Base-by-base conservation (phyloP, 2,329 filamentous ascomycete genomes). In the Lasiodiplodia theobromae region DNA sequence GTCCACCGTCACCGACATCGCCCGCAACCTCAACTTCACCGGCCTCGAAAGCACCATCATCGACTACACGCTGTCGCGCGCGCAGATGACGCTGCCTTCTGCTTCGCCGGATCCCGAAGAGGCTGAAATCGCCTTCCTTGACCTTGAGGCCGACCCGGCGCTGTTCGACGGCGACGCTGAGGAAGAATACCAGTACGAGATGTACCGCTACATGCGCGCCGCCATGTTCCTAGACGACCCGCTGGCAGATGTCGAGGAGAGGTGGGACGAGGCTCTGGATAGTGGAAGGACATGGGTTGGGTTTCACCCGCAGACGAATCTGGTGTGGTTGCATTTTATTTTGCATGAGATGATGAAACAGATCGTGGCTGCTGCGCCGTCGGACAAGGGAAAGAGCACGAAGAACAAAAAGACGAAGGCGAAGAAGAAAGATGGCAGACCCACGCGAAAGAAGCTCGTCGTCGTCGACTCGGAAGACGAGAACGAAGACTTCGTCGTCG, bases 1-100 rank as follows among this genome's bases (percentile, higher is more conserved):
- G n/a, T 62, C 74, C 18, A 72, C 73, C 0, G 57, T 74, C 23
- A 72, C 74, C 0, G n/a, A 73, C 75, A 21, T 76, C 77, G 34
- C 72, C 16, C 74, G 75, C 25, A 84, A 82, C 52, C 75, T 89
- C 28, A 83, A 84, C 2, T 82, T 87, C 68, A 87, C 86, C 16
- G 81, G 82, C 1, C 77, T 90, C 4, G 86, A 89, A 71, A 87
- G 87, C 1, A 90, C 89, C 0, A 84, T 91, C 28, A 91, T 91
- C 71, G 89, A 91, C 75, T 91, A 91, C 76, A 90, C 89, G 1
- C 83, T 91, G 44, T 90, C 88, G 1, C 85, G 89, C n/a, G 87
- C 87, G 2, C 82, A 84, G 28, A 79, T 89, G 70, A 68, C 68
- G 23, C 58, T 69, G 25, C 52, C 70, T n/a, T 44, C 66, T 25